phyloP scores from a whole-genome alignment of 495 filamentous ascomycete species.

The Xylaria castorea region DNA sequence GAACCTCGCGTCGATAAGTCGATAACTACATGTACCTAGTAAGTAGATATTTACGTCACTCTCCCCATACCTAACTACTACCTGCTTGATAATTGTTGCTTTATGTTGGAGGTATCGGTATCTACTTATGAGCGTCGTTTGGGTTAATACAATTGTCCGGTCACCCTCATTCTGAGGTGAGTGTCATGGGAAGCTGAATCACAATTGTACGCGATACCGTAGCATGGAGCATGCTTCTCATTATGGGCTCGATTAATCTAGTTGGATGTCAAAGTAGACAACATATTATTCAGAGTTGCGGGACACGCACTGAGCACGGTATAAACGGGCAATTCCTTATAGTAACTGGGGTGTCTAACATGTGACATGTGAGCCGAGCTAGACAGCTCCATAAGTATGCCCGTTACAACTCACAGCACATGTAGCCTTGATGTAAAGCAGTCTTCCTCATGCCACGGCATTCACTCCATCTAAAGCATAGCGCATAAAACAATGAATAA shows the following conservation, averaged over 20 bases:
- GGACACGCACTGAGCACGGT: background rate
- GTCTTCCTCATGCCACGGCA: background rate
- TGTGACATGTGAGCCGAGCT: background rate
- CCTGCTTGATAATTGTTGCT: background rate
- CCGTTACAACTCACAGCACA: slow-evolving; percentile 3
- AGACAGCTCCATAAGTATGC: background rate
- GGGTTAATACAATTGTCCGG: background rate
- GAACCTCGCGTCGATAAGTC: background rate
- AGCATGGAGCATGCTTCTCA: background rate
- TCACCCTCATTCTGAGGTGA: background rate
- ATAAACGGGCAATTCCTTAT: background rate
- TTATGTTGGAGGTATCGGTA: background rate
- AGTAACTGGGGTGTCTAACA: background rate
- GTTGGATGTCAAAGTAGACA: too few relatives aligned
- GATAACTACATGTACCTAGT: background rate
- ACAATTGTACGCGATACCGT: too few relatives aligned
- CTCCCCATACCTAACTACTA: background rate
- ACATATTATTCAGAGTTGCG: background rate
- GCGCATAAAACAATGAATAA: background rate
- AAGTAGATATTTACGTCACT: background rate
- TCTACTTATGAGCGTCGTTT: background rate
- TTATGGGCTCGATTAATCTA: background rate
- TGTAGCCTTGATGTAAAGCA: background rate
- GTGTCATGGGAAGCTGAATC: background rate
- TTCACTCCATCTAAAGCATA: background rate